Base-by-base conservation (phyloP, 1,284 basidiomycete genomes). In the Thelephora terrestris region DNA sequence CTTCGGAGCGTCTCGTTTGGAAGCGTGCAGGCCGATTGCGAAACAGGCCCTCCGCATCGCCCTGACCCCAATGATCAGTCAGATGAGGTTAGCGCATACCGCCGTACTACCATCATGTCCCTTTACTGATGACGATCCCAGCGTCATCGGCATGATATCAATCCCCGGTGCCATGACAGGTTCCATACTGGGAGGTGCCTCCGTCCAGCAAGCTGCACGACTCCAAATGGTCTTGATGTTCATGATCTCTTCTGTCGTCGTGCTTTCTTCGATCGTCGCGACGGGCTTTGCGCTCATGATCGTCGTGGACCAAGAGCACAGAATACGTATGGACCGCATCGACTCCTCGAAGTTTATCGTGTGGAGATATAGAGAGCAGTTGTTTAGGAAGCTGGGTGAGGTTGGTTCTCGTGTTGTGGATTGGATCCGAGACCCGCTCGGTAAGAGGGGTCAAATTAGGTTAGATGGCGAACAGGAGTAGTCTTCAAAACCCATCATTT, bases 181-280 rank as follows among this genome's bases (percentile, higher is more conserved):
- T 56, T 87, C 89, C 1, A 85, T 92, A 53, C 78, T 92, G 16
- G 90, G 87, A 20, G 90, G 89, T 0, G 78, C 85, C 29, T 81
- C 81, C 25, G 86, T 92, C 45, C 75, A 87, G 43, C 87, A 91
- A 64, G 90, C 90, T 0, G 86, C 87, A 1, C 78, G 81, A 46
- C 66, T 92, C 9, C 90, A 92, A 59, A 91, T 90, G 83, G 81
- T 91, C 51, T 89, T 91, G 66, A 88, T 91, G 80, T 91, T 92
- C 65, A 88, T 91, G 83, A 88, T 92, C 47, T 81, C 82, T 2
- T 81, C 88, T 0, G 76, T 78, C 48, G 84, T 83, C 0, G 78
- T 81, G 1, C 74, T 91, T 21, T 76, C 80, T 5, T 73, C 79
- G 5, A 81, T 88, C 50, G 66, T 76, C 44, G 76, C 78, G 2